Base-by-base conservation (phyloP, 2,329 filamentous ascomycete genomes). In the Curvularia spicifera region DNA sequence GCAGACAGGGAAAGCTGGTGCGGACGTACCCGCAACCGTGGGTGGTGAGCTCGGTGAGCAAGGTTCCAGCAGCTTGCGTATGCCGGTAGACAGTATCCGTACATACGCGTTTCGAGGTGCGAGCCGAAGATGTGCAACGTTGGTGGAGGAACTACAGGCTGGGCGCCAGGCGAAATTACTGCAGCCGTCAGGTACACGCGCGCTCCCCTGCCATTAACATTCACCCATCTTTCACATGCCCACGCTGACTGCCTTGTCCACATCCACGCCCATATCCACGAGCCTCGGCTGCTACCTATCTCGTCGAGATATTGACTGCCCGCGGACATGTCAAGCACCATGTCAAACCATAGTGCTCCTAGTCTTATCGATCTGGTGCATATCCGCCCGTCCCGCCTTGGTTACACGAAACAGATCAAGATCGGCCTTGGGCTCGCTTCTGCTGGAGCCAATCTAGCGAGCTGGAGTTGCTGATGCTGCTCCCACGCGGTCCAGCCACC, bases 101-200 rank as follows among this genome's bases (percentile, higher is more conserved):
- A 8, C 26, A 28, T 5, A 8, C 40, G 22, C 24, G 40, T 10
- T 35, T 37, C 9, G 42, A 28, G 29, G 33, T 12, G n/a, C 28
- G 44, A 31, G 43, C 13, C n/a, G 44, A n/a, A 4, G 26, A 3
- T 20, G 48, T 51, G 35, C n/a, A 9, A 28, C 28, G 42, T 15
- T 37, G 29, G 15, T 33, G 22, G 42, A 51, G 20, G 28, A 46
- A 20, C 48, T 18, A 26, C 24, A 48, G 54, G 43, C 50, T 56
- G 51, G 57, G 63, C 57, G 60, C 22, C 28, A 48, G 9, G 58
- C 45, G 31, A 59, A 56, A 63, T 63, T 53, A 47, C 35, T 49
- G 44, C 29, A 46, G 20, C 26, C 26, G 43, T 29, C 46, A 48
- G 46, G 46, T 37, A 37, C 46, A 26, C 13, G 29, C 53, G 56